These are phyloP conservation scores for Metrosideros polymorpha DNA, from an alignment of 441 rosid species.

Conservation along the genomic window DNA sequence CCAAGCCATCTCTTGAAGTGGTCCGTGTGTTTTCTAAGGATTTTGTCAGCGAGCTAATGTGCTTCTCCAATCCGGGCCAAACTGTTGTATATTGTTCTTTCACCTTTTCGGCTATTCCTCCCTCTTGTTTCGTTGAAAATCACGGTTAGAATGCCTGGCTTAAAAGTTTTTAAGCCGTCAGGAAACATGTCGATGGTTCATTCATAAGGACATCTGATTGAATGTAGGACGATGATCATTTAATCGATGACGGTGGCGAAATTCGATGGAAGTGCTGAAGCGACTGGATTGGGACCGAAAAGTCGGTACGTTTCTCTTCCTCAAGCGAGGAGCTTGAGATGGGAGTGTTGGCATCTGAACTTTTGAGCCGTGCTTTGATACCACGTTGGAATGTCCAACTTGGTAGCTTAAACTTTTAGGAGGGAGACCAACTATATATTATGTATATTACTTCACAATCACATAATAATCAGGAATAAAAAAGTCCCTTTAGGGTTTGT, in stretches of 20 bases:
- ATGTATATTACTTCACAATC: background rate
- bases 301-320: background rate
- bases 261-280: background rate
- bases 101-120: background rate
- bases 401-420: background rate
- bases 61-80: background rate
- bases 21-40: background rate
- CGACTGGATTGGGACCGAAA: background rate
- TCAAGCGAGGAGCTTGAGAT: background rate
- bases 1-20: fast-evolving
- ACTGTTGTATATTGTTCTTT: background rate
- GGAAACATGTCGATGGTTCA: background rate
- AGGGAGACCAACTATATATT: no score
- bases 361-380: background rate
- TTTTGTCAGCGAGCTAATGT: no score
- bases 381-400: background rate
- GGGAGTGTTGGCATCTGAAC: background rate
- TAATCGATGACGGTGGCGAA: background rate
- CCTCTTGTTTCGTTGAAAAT: background rate
- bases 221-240: background rate
- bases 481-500: background rate
- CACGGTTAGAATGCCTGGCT: background rate
- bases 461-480: background rate
- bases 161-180: background rate
- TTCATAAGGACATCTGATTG: background rate